A percentile compares a stretch with the other conserved stretches of the same genome.
Conservation (phyloP, 208 protist genomes). For the Lotmaria passim region DNA sequence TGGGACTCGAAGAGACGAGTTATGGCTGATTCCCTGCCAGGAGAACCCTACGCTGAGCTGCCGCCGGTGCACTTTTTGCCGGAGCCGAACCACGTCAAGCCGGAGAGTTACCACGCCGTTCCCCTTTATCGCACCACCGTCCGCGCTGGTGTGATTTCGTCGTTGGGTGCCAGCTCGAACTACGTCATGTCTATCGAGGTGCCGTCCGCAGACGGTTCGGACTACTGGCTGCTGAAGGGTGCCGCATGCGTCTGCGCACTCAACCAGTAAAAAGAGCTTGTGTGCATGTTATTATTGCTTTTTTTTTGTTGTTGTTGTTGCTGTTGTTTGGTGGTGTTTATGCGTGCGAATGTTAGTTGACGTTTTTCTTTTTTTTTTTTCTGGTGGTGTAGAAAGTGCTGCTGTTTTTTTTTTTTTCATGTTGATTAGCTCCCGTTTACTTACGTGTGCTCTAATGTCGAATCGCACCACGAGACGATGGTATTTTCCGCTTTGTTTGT, state of each 20-base stretch:
- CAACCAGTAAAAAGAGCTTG: constrained; percentile 26
- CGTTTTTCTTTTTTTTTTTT: constrained; percentile 22
- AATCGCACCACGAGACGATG: background rate
- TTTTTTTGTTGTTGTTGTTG: background rate
- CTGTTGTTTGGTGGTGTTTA: background rate
- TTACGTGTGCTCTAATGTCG: background rate
- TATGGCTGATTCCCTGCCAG: constrained; percentile 92
- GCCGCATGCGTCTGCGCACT: constrained; percentile 90
- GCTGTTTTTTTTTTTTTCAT: background rate
- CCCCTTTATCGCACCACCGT: constrained; percentile 96
- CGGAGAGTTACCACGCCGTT: constrained; percentile 69
- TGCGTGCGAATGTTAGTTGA: background rate
- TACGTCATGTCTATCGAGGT: constrained; percentile 93
- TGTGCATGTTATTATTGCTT: background rate
- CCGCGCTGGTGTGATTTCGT: constrained; percentile 94
- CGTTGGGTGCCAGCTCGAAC: constrained; percentile 96
- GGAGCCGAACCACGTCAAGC: constrained; percentile 88
- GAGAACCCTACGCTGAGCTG: constrained; percentile 88
- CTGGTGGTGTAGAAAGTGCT: constrained; percentile 8
- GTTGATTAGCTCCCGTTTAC: background rate
- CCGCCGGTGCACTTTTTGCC: constrained; percentile 96
- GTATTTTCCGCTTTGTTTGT: background rate
- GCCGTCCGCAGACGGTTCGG: constrained; percentile 76
- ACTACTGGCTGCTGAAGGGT: constrained; percentile 93
- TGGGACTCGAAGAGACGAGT: constrained; percentile 85